Evolutionary conservation across 805 yeast species (phyloP), one percentile per base, ranked within the genome.

Genomic region (Saccharomycopsis fermentans): DNA sequence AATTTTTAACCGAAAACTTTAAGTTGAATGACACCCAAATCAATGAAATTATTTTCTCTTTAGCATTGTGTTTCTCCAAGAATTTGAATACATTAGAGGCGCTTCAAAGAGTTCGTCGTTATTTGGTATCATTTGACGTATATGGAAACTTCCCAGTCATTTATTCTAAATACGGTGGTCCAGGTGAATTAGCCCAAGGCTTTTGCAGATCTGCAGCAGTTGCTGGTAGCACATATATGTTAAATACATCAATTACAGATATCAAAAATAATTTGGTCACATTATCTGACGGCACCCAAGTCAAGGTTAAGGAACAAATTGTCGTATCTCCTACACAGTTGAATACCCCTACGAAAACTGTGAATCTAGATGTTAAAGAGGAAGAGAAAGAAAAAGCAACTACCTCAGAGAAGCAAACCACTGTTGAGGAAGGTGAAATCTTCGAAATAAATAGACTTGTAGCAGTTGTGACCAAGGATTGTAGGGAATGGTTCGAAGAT

Each of bases 141-240:
- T 94, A 91, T 70, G 99, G 99, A 14, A 86, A 83, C 63, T 92
- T 94, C 77, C 97, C 99, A 2, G 95, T 88, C 12, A 77, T 92
- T 74, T 85, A 85, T 65, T 87, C 96, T 55, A 92, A 90, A 75
- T 92, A 84, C 72, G 99, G 98, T 59, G 95, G 96, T 2, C 91
- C 96, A 0, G 97, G 98, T 56, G 99, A 92, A 72, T 75, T 92
- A 29, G 84, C 96, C 16, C 99, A 92, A 73, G 99, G 97, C 1
- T 92, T 94, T 71, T 92, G 97, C 73, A 80, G 99, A 65, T 87
- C 96, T 59, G 98, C 98, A 3, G 99, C 99, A 14, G 98, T 92
- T 62, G 98, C 94, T 19, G 98, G 98, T 57, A 86, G 97, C 57
- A 89, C 95, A 36, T 92, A 94, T 73, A 90, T 90, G 70, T 76